Conservation (phyloP, 192 early-diverging fungal species). For the Mortierella antarctica region DNA sequence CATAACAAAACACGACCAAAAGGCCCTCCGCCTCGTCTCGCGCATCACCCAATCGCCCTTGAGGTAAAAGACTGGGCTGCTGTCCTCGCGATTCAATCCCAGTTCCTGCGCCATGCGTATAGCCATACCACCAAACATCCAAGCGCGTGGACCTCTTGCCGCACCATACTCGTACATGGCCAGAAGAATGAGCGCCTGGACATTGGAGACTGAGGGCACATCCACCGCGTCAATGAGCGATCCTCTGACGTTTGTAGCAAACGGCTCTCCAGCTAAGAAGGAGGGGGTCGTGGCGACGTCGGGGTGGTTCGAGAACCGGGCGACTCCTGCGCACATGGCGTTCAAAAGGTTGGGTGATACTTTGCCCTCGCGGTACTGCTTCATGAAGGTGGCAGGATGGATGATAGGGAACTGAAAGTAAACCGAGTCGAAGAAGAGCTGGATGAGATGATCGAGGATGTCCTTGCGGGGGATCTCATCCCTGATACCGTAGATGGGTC, state of each 20-base stretch:
- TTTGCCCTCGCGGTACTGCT: slow-evolving; percentile 52
- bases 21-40: slow-evolving; percentile 60
- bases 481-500: slow-evolving; percentile 41
- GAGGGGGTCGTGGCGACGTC: slow-evolving; percentile 57
- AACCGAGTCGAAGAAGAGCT: slow-evolving; percentile 59
- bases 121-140: slow-evolving; percentile 69
- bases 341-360: slow-evolving; percentile 59
- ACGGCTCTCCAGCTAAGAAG: slow-evolving; percentile 64
- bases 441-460: slow-evolving; percentile 61
- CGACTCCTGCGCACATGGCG: slow-evolving; percentile 55
- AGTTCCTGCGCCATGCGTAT: slow-evolving; percentile 65
- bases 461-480: slow-evolving; percentile 54
- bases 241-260: slow-evolving; percentile 57
- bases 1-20: slow-evolving; percentile 62
- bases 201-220: slow-evolving; percentile 56
- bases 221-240: slow-evolving; percentile 57
- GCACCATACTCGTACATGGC: slow-evolving; percentile 62
- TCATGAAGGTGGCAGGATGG: slow-evolving; percentile 58
- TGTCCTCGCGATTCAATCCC: slow-evolving; percentile 63
- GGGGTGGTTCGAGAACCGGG: slow-evolving; percentile 60
- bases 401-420: slow-evolving; percentile 60
- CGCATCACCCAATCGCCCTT: slow-evolving; percentile 60
- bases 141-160: slow-evolving; percentile 62
- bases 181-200: slow-evolving; percentile 62
- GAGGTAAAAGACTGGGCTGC: slow-evolving; percentile 50